These are phyloP conservation scores for Leucocoprinus sp. DNA, from an alignment of 768 basidiomycete genomes.

Conservation along the genomic window DNA sequence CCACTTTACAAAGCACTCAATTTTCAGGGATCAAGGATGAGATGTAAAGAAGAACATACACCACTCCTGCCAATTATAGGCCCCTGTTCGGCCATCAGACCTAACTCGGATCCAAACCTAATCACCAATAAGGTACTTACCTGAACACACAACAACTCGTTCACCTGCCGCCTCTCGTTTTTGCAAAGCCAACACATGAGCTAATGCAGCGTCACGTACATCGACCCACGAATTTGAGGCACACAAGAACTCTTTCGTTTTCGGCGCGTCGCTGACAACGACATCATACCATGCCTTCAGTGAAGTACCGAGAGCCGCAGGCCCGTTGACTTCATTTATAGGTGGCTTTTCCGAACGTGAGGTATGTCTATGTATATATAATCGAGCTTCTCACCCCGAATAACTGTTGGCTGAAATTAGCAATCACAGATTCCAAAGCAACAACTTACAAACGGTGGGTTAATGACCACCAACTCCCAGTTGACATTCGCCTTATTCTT, in stretches of 20 bases:
- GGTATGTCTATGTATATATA: neutral
- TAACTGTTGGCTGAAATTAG: constrained; percentile 16
- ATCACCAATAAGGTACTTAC: constrained; percentile 14
- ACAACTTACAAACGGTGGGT: constrained; percentile 42
- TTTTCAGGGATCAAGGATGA: neutral
- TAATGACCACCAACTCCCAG: constrained; percentile 47
- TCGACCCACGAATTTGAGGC: constrained; percentile 32
- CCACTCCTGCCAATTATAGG: constrained; percentile 29
- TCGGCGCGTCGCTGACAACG: constrained; percentile 16
- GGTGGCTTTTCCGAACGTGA: constrained; percentile 24
- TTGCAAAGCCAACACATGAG: constrained; percentile 45
- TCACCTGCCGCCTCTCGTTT: constrained; percentile 46
- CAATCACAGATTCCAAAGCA: no score
- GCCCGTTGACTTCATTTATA: constrained; percentile 30
- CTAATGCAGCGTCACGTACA: constrained; percentile 49
- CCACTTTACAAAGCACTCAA: constrained; percentile 18
- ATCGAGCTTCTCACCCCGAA: constrained; percentile 20
- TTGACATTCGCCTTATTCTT: constrained; percentile 31
- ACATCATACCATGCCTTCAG: constrained; percentile 21
- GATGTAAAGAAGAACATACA: constrained; percentile 17
- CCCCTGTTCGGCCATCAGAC: constrained; percentile 8
- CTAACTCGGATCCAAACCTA: neutral
- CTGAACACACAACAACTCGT: constrained; percentile 43
- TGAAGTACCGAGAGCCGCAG: constrained; percentile 32
- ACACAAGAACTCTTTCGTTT: constrained; percentile 15